A percentile compares a stretch with the other conserved stretches of the same genome.
phyloP scores from a whole-genome alignment of 176 grass and related monocot species.

The Oropetium thomaeum region DNA sequence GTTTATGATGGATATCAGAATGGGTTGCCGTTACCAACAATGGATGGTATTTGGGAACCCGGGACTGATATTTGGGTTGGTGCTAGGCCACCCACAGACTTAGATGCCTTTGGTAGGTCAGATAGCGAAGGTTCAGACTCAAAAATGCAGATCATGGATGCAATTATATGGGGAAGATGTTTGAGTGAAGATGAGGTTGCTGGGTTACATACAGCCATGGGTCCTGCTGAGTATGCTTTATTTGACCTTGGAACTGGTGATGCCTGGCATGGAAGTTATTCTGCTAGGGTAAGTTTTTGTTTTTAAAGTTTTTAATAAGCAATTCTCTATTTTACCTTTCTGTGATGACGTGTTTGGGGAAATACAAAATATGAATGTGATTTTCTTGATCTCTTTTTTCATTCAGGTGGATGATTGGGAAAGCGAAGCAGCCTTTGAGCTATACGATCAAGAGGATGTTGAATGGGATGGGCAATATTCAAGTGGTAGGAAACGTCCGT shows the following conservation, averaged over 20 bases:
- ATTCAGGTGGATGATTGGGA: conserved; percentile 91
- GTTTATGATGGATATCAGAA: conserved; percentile 87
- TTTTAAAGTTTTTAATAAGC: not conserved
- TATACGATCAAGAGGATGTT: conserved; percentile 96
- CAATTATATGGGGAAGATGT: conserved; percentile 91
- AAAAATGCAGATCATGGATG: conserved; percentile 99
- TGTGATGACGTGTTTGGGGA: conserved; percentile 22
- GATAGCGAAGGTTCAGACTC: conserved; percentile 91
- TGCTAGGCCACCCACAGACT: conserved; percentile 77
- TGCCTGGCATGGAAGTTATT: conserved; percentile 86
- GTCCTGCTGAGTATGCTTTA: conserved; percentile 66
- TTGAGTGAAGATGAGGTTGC: conserved; percentile 93
- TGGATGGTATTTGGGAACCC: conserved; percentile 69
- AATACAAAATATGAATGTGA: conserved; percentile 23
- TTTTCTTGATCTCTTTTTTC: conserved; percentile 15
- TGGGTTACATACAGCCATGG: conserved; percentile 60
- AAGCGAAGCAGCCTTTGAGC: conserved; percentile 83
- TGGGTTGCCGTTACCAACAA: conserved; percentile 70
- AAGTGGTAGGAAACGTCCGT: conserved; percentile 81
- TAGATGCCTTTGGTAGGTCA: conserved; percentile 98
- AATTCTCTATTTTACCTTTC: not conserved
- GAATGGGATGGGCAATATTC: conserved; percentile 99
- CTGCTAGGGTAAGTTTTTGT: conserved; percentile 63
- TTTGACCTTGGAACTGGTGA: conserved; percentile 69
- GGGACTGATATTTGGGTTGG: conserved; percentile 93